phyloP scores from a whole-genome alignment of 2,329 filamentous ascomycete species.

The Escovopsis weberi region DNA sequence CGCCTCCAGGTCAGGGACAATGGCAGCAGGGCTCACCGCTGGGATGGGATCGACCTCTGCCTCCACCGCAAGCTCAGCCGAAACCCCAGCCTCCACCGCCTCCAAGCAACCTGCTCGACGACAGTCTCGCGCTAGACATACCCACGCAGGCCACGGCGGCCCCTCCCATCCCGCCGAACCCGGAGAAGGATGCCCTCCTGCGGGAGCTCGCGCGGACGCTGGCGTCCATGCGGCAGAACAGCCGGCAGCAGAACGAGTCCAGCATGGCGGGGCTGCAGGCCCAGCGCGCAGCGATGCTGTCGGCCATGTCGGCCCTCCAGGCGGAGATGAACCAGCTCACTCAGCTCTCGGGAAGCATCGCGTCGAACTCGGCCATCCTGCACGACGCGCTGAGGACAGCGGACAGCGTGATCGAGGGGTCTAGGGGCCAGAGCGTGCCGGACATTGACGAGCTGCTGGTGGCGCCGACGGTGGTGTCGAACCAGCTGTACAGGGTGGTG shows the following conservation, averaged over 20 bases:
- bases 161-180: slow-evolving; percentile 86
- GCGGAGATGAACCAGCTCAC: slow-evolving; percentile 58
- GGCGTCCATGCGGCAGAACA: slow-evolving; percentile 51
- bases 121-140: slow-evolving; percentile 37
- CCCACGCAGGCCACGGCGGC: slow-evolving; percentile 42
- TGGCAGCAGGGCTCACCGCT: slow-evolving; percentile 13
- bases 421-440: slow-evolving; percentile 53
- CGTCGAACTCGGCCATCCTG: slow-evolving; percentile 65
- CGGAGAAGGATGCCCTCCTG: slow-evolving; percentile 81
- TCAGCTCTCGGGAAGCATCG: slow-evolving; percentile 54
- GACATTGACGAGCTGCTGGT: slow-evolving; percentile 83
- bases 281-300: slow-evolving; percentile 63
- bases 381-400: slow-evolving; percentile 65
- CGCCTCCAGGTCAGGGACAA: slow-evolving; percentile 6
- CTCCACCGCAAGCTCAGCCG: slow-evolving; percentile 3
- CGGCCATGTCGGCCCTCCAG: slow-evolving; percentile 55
- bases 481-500: slow-evolving; percentile 79
- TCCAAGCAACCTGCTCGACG: slow-evolving; percentile 40
- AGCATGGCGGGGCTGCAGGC: slow-evolving; percentile 63
- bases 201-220: slow-evolving; percentile 60
- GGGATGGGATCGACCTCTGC: slow-evolving; percentile 8
- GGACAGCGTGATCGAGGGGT: slow-evolving; percentile 60
- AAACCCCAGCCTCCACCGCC: slow-evolving; percentile 8
- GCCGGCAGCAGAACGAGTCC: slow-evolving; percentile 55
- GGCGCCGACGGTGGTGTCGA: slow-evolving; percentile 83